A percentile compares a stretch with the other conserved stretches of the same genome.
Conservation (phyloP, 2,329 filamentous ascomycete genomes). For the Chaetomiaceae sp. region DNA sequence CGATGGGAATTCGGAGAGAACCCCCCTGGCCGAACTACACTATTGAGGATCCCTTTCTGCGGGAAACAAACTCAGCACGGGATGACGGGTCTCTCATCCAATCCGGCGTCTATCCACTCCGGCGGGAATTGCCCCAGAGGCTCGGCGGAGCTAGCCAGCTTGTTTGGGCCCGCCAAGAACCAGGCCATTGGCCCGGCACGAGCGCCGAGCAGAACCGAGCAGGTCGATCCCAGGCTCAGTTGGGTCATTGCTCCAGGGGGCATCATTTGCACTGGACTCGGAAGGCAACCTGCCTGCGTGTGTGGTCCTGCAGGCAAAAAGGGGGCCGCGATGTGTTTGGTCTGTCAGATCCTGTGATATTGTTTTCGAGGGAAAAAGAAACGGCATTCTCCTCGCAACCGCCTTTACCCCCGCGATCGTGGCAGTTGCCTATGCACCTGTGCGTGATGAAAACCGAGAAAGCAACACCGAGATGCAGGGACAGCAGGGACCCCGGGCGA, state of each 20-base stretch:
- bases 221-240: slow-evolving; percentile 2
- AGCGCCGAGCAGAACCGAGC: neutral
- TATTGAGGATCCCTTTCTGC: too few species aligned
- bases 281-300: neutral
- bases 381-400: neutral
- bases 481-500: neutral
- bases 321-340: too few species aligned
- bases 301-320: neutral
- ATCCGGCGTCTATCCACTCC: slow-evolving; percentile 2
- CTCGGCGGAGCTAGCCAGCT: slow-evolving; percentile 3
- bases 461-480: neutral
- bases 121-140: slow-evolving; percentile 1
- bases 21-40: too few species aligned
- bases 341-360: too few species aligned
- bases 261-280: too few species aligned
- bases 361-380: slow-evolving; percentile 2
- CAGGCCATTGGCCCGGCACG: slow-evolving; percentile 10
- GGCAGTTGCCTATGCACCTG: too few species aligned
- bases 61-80: neutral
- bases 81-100: neutral
- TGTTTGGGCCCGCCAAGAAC: slow-evolving; percentile 11
- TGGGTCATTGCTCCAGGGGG: neutral
- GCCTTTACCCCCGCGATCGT: too few species aligned
- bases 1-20: too few species aligned
- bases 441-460: too few species aligned